phyloP scores from a whole-genome alignment of 164 flowering plant species.

The Akebia trifoliata region DNA sequence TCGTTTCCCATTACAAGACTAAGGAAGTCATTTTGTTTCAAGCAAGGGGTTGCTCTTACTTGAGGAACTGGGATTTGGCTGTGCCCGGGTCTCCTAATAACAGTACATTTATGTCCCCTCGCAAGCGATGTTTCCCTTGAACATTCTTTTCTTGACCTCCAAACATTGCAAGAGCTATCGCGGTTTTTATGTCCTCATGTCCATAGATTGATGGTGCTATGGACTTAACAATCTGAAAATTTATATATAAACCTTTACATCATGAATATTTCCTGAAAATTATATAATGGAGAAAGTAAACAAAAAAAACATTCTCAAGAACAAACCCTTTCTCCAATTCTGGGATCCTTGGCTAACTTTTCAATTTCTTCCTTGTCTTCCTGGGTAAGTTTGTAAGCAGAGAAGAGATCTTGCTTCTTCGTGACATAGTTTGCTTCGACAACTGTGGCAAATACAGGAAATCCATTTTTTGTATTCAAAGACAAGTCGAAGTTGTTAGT shows the following conservation, averaged over 20 bases:
- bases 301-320: background rate
- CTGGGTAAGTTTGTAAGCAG: slow-evolving; percentile 94
- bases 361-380: slow-evolving; percentile 94
- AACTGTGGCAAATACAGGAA: slow-evolving; percentile 95
- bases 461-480: slow-evolving; percentile 93
- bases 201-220: slow-evolving; percentile 99
- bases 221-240: slow-evolving; percentile 76
- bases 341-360: slow-evolving; percentile 91
- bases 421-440: slow-evolving; percentile 93
- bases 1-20: background rate
- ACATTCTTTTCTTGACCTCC: slow-evolving; percentile 99
- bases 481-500: slow-evolving; percentile 94
- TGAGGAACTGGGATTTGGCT: slow-evolving; percentile 96
- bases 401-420: slow-evolving; percentile 95
- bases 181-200: slow-evolving; percentile 96
- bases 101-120: slow-evolving; percentile 96
- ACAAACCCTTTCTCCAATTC: slow-evolving; percentile 92
- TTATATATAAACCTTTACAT: background rate
- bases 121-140: slow-evolving; percentile 81
- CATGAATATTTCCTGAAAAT: background rate
- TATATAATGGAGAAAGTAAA: slow-evolving; percentile 1
- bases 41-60: slow-evolving; percentile 42
- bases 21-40: background rate
- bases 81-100: slow-evolving; percentile 98
- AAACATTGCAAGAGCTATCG: slow-evolving; percentile 96